Evolutionary conservation across 768 basidiomycete genomes (phyloP), one percentile per base, ranked within the genome.

Genomic region (Amanita molliuscula): DNA sequence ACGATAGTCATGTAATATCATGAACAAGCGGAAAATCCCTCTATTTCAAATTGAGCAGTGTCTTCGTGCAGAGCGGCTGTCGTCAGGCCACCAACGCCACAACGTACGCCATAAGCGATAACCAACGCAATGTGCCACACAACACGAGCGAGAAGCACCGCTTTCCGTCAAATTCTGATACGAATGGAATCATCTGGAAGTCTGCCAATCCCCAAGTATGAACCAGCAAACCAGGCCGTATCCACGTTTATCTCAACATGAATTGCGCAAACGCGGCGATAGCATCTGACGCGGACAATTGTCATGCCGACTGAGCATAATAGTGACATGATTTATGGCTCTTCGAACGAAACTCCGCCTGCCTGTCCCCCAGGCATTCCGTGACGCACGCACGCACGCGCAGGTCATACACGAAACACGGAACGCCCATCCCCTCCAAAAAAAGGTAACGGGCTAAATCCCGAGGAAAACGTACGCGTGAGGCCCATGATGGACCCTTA

Each of bases 1-100:
- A 25, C 23, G 23, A 44, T 36, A 21, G 15, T 40, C 18, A 13
- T 48, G 48, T 48, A 48, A 48, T 48, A 48, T 36, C 35, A 48
- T 16, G 35, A n/a, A 47, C 25, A 10, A 34, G n/a, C 31, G 38
- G 21, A 48, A 25, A 25, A 26, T 25, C 18, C 21, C 23, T 36
- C 8, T 4, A 46, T 46, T 46, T 16, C 15, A 28, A 28, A 25
- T 16, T 28, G 38, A 28, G 5, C 25, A n/a, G 28, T 3, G n/a
- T 40, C 7, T 40, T 21, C 16, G 7, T 38, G 18, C 38, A 18
- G 8, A 40, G 38, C 18, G 38, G 6, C 36, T 40, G 38, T 21
- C 38, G 21, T 40, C 16, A 40, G 11, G 38, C 7, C 10, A 21
- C 9, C 9, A 11, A 2, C 38, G 38, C 38, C 38, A 11, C 38